Base-by-base conservation (phyloP, 2,329 filamentous ascomycete species). In the Xylaria sp. region DNA sequence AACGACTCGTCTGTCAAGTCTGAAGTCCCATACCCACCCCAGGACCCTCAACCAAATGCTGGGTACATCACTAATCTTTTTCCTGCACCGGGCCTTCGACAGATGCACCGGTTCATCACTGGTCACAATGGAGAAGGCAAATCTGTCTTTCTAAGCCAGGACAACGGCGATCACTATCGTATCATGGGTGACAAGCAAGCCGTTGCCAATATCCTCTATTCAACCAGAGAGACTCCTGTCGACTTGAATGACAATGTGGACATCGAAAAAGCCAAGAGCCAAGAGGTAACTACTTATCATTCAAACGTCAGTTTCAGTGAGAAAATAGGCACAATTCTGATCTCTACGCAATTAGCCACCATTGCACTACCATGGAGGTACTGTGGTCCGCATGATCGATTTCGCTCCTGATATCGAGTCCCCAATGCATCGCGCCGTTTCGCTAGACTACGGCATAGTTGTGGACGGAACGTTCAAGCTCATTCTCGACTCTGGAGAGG, bases 121-220 rank as follows among this genome's bases (percentile, higher is more conserved):
- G 58, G 59, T 1, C 59, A 68, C 17, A 64, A 64, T 25, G 44
- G 13, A 1, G n/a, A 67, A 21, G 71, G 72, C 35, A 64, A 72
- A 46, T 64, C 62, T 1, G 46, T 71, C 2, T 73, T 73, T 52
- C 52, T 74, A 3, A 9, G n/a, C 9, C 64, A 67, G 3, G 71
- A 74, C 53, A 17, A 5, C 19, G 72, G 71, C 4, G 70, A 70
- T 21, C 73, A 75, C 60, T 64, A 74, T 41, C 62, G 63, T 4
- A 35, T 61, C 9, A 53, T 74, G 19, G 70, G 38, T 8, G 48
- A 73, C 2, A 55, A 67, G 19, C 44, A 54, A 10, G 72, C 70
- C 10, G 19, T 73, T 15, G 67, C 69, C 48, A 73, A 72, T 51
- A 73, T 72, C 21, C 8, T 73, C 13, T 71, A 71, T 58, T 70